Evolutionary conservation across 352 stramenopile genomes (phyloP).

Genomic region (Globisporangium iwayamae): DNA sequence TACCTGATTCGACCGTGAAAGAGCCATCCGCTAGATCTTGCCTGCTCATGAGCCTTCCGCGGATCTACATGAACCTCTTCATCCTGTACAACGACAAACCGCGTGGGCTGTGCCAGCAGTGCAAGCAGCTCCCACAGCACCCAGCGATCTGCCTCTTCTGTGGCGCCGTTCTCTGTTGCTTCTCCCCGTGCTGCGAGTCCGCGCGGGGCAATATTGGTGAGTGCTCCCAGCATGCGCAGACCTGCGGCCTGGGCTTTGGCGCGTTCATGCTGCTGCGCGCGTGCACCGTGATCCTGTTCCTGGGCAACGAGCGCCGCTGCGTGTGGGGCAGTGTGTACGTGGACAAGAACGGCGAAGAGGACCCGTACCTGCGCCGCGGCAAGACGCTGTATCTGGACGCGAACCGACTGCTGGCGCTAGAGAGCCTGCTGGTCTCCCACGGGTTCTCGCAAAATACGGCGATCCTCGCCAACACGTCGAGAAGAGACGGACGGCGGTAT

Average conservation of each 20-base stretch:
- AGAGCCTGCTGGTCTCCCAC: conserved; percentile 70
- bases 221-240: conserved; percentile 69
- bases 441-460: conserved; percentile 73
- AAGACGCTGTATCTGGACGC: conserved; percentile 72
- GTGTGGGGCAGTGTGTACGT: conserved; percentile 84
- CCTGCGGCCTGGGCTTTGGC: conserved; percentile 53
- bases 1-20: conserved; percentile 1
- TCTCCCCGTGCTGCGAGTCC: conserved; percentile 61
- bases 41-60: conserved; percentile 47
- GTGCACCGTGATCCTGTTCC: conserved; percentile 81
- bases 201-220: conserved; percentile 58
- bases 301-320: conserved; percentile 75
- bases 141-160: conserved; percentile 77
- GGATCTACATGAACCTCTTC: conserved; percentile 81
- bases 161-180: conserved; percentile 73
- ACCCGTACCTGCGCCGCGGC: conserved; percentile 71
- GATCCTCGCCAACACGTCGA: conserved; percentile 74
- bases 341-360: conserved; percentile 85
- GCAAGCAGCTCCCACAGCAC: conserved; percentile 59
- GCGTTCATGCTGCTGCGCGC: conserved; percentile 70
- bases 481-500: conserved; percentile 74
- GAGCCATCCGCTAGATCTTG: conserved; percentile 2
- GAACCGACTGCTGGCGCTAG: conserved; percentile 50
- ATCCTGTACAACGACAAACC: conserved; percentile 76
- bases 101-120: conserved; percentile 47